A percentile compares a stretch with the other conserved stretches of the same genome.
phyloP scores from a whole-genome alignment of 495 filamentous ascomycete species.

The Podospora australis region DNA sequence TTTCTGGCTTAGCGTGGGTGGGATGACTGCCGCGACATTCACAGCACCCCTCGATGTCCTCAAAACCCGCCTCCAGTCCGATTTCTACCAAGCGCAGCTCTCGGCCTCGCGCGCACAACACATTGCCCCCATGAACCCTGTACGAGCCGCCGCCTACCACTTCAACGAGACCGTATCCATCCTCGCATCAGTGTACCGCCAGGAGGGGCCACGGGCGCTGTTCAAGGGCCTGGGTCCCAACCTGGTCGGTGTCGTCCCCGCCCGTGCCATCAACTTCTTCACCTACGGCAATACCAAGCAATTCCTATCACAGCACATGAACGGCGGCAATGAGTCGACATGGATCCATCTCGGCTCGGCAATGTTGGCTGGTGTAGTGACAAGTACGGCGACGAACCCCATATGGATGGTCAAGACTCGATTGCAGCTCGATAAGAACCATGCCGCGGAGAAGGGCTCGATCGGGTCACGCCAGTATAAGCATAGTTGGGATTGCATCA shows the following conservation, averaged over 20 bases:
- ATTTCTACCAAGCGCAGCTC: conserved; percentile 76
- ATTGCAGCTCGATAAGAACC: conserved; percentile 74
- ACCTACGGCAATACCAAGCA: conserved; percentile 84
- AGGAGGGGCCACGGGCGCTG: conserved; percentile 75
- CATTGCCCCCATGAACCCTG: conserved; percentile 34
- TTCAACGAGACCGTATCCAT: conserved; percentile 77
- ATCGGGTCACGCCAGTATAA: conserved; percentile 58
- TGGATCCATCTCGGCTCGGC: conserved; percentile 70
- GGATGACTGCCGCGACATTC: conserved; percentile 79
- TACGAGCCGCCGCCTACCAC: conserved; percentile 50
- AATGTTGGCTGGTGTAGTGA: conserved; percentile 67
- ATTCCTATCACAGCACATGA: conserved; percentile 59
- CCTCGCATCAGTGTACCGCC: conserved; percentile 63
- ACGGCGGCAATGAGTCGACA: conserved; percentile 57
- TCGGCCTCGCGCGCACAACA: conserved; percentile 38
- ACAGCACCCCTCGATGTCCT: conserved; percentile 87
- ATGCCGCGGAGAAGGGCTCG: conserved; percentile 42
- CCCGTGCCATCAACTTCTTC: conserved; percentile 81
- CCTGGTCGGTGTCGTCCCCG: conserved; percentile 79
- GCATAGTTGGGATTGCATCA: conserved; percentile 74
- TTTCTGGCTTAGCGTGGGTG: conserved; percentile 58
- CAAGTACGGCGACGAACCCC: conserved; percentile 81
- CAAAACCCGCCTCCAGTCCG: conserved; percentile 83
- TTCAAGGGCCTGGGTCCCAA: conserved; percentile 89
- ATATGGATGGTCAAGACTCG: conserved; percentile 92